A percentile compares a stretch with the other conserved stretches of the same genome.
These are phyloP conservation scores for Xylaria bambusicola DNA, from an alignment of 495 filamentous ascomycete genomes.

Conservation along the genomic window DNA sequence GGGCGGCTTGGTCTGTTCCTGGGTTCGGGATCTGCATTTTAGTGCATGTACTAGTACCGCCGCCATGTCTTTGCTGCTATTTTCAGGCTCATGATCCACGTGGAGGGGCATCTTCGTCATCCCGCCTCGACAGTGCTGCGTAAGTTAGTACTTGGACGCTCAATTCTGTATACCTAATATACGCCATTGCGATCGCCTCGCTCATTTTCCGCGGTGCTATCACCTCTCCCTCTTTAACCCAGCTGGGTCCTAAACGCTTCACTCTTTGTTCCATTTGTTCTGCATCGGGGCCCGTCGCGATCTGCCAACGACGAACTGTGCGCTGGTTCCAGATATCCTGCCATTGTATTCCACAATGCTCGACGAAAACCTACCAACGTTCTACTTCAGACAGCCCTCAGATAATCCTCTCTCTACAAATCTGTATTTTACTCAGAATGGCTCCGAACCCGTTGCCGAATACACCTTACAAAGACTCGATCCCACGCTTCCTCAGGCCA, in stretches of 20 bases:
- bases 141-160: neutral
- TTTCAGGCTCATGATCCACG: constrained; percentile 16
- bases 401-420: constrained; percentile 53
- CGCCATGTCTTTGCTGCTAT: constrained; percentile 12
- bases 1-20: neutral
- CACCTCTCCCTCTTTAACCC: neutral
- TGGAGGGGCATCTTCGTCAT: constrained; percentile 20
- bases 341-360: constrained; percentile 62
- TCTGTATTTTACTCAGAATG: constrained; percentile 76
- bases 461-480: constrained; percentile 78
- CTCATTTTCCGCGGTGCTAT: neutral
- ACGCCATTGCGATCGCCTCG: neutral
- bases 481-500: constrained; percentile 64
- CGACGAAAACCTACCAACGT: constrained; percentile 87
- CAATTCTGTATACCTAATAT: neutral
- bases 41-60: too few species aligned
- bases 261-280: neutral
- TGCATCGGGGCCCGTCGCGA: neutral
- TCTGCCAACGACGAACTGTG: neutral
- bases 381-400: constrained; percentile 41
- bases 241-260: neutral
- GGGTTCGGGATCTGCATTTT: neutral
- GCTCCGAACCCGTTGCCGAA: constrained; percentile 73
- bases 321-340: neutral
- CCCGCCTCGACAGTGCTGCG: neutral